Conservation (phyloP, 2,329 filamentous ascomycete species). For the Botrytis byssoidea region DNA sequence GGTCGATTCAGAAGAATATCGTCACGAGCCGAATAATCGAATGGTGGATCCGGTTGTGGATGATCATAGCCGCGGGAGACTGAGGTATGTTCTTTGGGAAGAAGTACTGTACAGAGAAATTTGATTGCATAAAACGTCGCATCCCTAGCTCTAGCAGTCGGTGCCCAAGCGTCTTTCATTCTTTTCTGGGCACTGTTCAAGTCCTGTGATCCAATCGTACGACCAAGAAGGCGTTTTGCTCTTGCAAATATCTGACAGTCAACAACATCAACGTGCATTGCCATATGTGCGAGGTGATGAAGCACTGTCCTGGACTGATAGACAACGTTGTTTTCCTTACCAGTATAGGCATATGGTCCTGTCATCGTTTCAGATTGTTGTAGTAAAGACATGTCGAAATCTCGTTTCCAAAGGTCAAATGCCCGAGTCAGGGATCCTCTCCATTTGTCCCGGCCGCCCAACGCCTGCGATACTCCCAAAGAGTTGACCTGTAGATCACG, state of each 20-base stretch:
- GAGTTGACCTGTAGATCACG: conserved; percentile 90
- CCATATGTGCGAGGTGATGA: conserved; percentile 94
- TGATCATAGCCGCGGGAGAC: conserved; percentile 29
- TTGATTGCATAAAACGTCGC: conserved; percentile 90
- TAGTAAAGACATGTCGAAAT: conserved; percentile 77
- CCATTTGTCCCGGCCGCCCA: conserved; percentile 91
- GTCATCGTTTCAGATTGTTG: conserved; percentile 54
- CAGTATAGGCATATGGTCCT: conserved; percentile 54
- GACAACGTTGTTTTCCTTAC: conserved; percentile 64
- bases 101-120: conserved; percentile 80
- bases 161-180: conserved; percentile 88
- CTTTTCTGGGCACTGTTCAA: conserved; percentile 74
- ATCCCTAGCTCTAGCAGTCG: conserved; percentile 81
- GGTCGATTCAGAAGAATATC: conserved; percentile 88
- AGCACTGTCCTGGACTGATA: conserved; percentile 87
- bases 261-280: conserved; percentile 96
- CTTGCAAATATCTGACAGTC: conserved; percentile 95
- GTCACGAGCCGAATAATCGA: conserved; percentile 75
- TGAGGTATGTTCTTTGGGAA: conserved; percentile 53
- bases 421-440: conserved; percentile 78
- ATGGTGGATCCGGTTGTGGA: conserved; percentile 39
- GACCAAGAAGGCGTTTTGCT: conserved; percentile 78
- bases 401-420: conserved; percentile 89
- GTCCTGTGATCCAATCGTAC: conserved; percentile 79
- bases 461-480: conserved; percentile 71